Base-by-base conservation (phyloP, 169 alveolate species). In the Eimeria falciformis region DNA sequence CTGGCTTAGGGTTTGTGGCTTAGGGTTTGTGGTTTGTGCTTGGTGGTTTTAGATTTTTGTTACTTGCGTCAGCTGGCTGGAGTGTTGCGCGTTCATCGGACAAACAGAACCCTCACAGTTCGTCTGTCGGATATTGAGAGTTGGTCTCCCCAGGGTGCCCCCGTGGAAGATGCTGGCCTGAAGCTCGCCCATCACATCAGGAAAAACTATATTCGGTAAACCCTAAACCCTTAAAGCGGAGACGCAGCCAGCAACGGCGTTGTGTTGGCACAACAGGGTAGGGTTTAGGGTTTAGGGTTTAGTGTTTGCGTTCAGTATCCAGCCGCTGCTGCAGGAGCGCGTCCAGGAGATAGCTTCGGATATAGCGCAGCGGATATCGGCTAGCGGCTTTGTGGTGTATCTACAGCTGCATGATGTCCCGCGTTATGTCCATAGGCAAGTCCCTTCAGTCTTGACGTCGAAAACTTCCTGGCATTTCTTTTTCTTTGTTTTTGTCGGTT, bases 141-240 rank as follows among this genome's bases (percentile, higher is more conserved):
- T 14, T 88, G 93, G 93, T 62, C 47, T 3, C 93, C 93, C 21
- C 69, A 71, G 17, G 93, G 88, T 27, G 93, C 93, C 40, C 93
- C 93, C 5, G 93, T 88, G 21, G 87, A 88, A 55, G 88, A 88
- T 62, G 93, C 93, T 0, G 93, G 93, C 66, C 50, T 88, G 88
- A 79, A 81, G 58, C 69, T 88, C 4, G 87, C 93, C 27, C 87
- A 73, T 50, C 93, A 88, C 40, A 88, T 88, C 17, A 69, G 93
- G 0, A 69, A 56, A 33, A 88, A 88, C 53, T 88, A 88, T 29
- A 73, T 88, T 14, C 18, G 93, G 93, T 29, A 77, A 50, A 77
- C 69, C 83, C 83, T 73, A 73, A 73, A 40, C 83, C 83, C 83
- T 73, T 40, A 37, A 73, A 17, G 65, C 65, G 65, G 25, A 2